Percentiles rank a stretch among this genome's conserved stretches.
These are phyloP conservation scores for Murraya koenigii DNA, from an alignment of 345 rosid species.

Conservation along the genomic window DNA sequence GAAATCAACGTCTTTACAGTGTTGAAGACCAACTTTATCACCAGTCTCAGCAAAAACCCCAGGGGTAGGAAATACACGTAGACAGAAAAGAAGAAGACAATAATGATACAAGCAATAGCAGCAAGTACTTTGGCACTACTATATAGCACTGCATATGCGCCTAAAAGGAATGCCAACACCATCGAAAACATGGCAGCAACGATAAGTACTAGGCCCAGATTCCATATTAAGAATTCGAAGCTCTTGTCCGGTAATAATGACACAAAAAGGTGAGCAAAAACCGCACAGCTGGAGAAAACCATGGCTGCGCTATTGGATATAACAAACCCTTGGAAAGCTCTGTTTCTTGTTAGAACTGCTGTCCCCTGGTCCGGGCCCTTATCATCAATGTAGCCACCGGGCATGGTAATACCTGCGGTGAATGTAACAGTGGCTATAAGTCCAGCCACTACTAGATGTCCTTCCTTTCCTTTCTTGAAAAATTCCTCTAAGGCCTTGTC, in stretches of 20 bases:
- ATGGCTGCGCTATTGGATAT: constrained; percentile 7
- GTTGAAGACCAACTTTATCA: too few species aligned
- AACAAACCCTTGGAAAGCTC: constrained; percentile 16
- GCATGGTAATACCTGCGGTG: constrained; percentile 18
- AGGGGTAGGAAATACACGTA: not conserved
- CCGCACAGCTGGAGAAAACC: constrained; percentile 4
- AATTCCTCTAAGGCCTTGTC: not conserved
- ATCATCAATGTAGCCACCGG: constrained; percentile 24
- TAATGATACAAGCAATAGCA: not conserved
- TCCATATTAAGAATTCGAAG: too few species aligned
- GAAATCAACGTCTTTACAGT: too few species aligned
- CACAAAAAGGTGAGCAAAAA: not conserved
- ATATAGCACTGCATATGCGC: constrained; percentile 11
- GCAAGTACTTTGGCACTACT: not conserved
- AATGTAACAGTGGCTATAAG: constrained; percentile 25
- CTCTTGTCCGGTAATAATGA: not conserved
- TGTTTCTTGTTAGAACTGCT: not conserved
- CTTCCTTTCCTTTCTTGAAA: not conserved
- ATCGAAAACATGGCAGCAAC: not conserved
- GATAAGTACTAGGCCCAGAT: not conserved
- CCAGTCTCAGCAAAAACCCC: too few species aligned
- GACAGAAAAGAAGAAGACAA: not conserved
- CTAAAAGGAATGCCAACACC: constrained; percentile 15
- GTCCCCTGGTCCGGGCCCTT: constrained; percentile 1
- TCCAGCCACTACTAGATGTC: constrained; percentile 6